Conservation (phyloP, 768 basidiomycete genomes). For the Peribolospora kevripleyi region DNA sequence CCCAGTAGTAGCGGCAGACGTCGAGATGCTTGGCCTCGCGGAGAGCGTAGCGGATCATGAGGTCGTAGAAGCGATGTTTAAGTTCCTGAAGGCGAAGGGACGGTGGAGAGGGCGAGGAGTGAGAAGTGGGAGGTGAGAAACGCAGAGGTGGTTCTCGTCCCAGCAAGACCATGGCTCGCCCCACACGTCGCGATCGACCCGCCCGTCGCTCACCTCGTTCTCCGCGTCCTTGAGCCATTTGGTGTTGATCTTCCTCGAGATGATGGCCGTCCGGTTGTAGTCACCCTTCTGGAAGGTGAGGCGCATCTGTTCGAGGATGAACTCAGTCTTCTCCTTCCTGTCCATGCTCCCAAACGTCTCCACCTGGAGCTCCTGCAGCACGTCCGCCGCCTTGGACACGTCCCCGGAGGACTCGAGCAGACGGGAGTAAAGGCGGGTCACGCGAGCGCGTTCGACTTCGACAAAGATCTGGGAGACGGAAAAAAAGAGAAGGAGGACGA, state of each 20-base stretch:
- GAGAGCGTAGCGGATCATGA: constrained; percentile 87
- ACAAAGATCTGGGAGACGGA: constrained; percentile 52
- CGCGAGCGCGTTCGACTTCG: constrained; percentile 82
- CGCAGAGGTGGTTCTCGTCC: background rate
- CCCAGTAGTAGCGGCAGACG: constrained; percentile 81
- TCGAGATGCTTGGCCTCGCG: constrained; percentile 68
- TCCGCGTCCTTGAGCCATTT: constrained; percentile 67
- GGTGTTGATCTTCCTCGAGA: constrained; percentile 80
- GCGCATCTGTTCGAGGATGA: constrained; percentile 94
- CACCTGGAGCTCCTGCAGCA: constrained; percentile 83
- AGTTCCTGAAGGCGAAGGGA: constrained; percentile 37
- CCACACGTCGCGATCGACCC: no score
- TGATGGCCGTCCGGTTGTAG: constrained; percentile 79
- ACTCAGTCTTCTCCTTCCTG: constrained; percentile 88
- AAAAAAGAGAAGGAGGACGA: background rate
- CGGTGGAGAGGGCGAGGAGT: background rate
- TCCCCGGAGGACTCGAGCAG: constrained; percentile 52
- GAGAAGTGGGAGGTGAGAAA: background rate
- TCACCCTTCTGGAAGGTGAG: constrained; percentile 44
- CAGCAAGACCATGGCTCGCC: background rate
- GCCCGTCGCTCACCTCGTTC: constrained; percentile 40
- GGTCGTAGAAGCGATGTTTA: constrained; percentile 82
- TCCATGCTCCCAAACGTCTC: constrained; percentile 99
- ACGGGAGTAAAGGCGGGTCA: constrained; percentile 62
- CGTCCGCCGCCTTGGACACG: constrained; percentile 46